Percentiles rank a stretch among this genome's conserved stretches.
These are phyloP conservation scores for Trichoderma simmonsii DNA, from an alignment of 2,329 filamentous ascomycete species.

Conservation along the genomic window DNA sequence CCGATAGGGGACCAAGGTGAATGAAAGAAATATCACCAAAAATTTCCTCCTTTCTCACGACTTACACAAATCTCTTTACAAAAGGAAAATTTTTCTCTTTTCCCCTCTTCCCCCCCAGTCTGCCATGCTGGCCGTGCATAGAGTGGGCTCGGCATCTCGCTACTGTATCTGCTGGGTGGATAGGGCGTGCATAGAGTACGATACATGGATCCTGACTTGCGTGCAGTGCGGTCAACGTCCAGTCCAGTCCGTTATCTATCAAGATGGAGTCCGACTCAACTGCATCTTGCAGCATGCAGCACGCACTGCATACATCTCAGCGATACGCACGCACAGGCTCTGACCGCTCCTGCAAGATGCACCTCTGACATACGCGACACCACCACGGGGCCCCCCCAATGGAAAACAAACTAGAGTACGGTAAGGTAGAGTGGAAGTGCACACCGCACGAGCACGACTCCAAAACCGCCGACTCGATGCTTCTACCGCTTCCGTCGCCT, in stretches of 20 bases:
- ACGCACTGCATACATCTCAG: background rate
- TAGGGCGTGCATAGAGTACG: background rate
- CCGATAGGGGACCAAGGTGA: background rate
- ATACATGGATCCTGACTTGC: conserved; percentile 13
- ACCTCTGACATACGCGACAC: conserved; percentile 7
- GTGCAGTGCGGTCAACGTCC: background rate
- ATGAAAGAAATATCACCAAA: background rate
- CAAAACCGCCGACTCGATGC: background rate
- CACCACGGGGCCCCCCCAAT: background rate
- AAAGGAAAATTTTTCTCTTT: background rate
- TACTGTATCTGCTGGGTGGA: background rate
- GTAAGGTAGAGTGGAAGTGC: background rate
- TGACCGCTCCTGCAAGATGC: conserved; percentile 19
- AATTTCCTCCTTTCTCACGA: background rate
- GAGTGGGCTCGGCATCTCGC: conserved; percentile 9
- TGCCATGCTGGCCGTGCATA: conserved; percentile 16
- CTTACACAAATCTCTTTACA: background rate
- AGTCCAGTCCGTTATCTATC: conserved; percentile 9
- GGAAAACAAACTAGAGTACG: background rate
- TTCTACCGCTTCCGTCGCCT: background rate
- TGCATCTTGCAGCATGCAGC: conserved; percentile 12
- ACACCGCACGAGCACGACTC: background rate
- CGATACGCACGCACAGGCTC: conserved; percentile 5
- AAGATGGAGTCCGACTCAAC: background rate
- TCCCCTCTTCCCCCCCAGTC: background rate